Conservation (phyloP, 176 grass and related monocot species). For the Saccharum officinarum region DNA sequence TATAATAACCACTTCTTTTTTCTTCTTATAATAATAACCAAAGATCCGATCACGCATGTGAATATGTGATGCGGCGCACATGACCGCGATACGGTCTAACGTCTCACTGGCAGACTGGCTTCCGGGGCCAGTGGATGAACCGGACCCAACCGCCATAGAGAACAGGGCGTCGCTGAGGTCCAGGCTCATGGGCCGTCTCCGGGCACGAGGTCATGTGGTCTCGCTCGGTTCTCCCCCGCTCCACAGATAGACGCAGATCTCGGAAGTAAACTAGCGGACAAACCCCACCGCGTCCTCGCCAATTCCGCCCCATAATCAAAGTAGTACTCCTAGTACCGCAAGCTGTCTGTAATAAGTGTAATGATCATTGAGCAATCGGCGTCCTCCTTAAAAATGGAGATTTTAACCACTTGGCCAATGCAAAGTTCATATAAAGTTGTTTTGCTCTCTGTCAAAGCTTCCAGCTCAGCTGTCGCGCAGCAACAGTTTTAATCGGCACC, state of each 20-base stretch:
- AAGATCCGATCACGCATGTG: background rate
- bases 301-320: background rate
- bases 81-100: background rate
- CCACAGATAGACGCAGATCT: slow-evolving; percentile 3
- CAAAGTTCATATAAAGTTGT: background rate
- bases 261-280: background rate
- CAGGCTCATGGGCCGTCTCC: background rate
- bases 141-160: background rate
- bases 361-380: background rate
- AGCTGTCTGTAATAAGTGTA: too few relatives aligned
- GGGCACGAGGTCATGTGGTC: slow-evolving; percentile 25
- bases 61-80: background rate
- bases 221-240: background rate
- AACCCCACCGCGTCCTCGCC: background rate
- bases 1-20: too few relatives aligned
- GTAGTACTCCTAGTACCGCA: background rate
- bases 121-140: background rate
- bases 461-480: too few relatives aligned
- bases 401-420: background rate
- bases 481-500: too few relatives aligned
- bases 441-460: background rate
- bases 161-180: too few relatives aligned
- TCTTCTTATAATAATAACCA: background rate
- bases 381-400: background rate
- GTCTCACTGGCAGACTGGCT: background rate